Percentiles rank a stretch among this genome's conserved stretches.
Conservation (phyloP, 805 yeast genomes). For the Kuraishia hungarica region DNA sequence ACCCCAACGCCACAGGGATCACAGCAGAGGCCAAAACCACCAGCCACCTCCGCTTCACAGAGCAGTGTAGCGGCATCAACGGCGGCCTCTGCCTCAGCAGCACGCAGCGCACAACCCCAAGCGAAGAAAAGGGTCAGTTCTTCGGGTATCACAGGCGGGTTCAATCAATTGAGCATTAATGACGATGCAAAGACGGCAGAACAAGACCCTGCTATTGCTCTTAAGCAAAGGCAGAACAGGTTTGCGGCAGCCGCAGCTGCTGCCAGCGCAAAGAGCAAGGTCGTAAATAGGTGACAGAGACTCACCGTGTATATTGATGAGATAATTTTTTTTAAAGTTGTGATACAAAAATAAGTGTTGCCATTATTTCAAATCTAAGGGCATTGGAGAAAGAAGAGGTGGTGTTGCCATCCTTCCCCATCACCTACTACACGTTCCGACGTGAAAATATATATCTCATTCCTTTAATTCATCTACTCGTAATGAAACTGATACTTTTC, state of each 20-base stretch:
- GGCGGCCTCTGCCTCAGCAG: conserved; percentile 1
- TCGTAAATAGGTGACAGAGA: not conserved
- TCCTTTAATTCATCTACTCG: too few species aligned
- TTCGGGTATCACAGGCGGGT: not conserved
- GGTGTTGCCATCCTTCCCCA: too few species aligned
- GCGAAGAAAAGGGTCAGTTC: not conserved
- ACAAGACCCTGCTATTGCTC: conserved; percentile 2
- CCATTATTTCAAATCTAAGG: not conserved
- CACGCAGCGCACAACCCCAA: not conserved
- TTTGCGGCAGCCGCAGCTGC: conserved; percentile 14
- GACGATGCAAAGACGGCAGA: conserved; percentile 3
- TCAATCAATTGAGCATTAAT: conserved; percentile 2
- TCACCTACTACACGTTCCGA: too few species aligned
- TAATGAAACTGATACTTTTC: too few species aligned
- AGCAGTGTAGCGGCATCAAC: not conserved
- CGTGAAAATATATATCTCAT: too few species aligned
- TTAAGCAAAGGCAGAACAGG: conserved; percentile 7
- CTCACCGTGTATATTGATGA: not conserved
- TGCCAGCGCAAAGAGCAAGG: conserved; percentile 8
- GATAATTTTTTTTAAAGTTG: not conserved
- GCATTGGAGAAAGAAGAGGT: not conserved
- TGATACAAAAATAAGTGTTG: not conserved
- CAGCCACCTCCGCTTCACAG: not conserved
- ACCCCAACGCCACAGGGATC: not conserved
- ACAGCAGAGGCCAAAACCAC: not conserved